Base-by-base conservation (phyloP, 352 stramenopile genomes). In the Globisporangium heterothallicum region DNA sequence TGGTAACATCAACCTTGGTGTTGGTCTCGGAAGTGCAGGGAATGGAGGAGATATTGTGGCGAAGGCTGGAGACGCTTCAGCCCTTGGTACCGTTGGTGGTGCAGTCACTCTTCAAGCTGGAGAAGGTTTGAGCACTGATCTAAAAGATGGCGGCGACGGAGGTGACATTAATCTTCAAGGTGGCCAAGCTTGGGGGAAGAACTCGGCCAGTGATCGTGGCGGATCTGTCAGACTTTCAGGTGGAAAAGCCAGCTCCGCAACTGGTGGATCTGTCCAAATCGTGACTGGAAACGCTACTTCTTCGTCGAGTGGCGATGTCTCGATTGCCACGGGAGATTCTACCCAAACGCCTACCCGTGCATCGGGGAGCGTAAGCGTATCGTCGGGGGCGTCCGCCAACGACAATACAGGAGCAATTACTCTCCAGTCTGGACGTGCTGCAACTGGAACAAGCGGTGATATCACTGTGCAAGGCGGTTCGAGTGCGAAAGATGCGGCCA, bases 41-140 rank as follows among this genome's bases (percentile, higher is more conserved):
- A 73, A 74, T 26, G 78, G 78, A 47, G 85, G 85, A 21, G 71
- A 92, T 41, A 70, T 96, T 26, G 63, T 67, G 38, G 64, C 80
- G 46, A 66, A 64, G 58, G 88, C 85, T 51, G 90, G 90, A 29
- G 74, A 83, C 58, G 63, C 79, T 24, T 68, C 56, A 19, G 70
- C 61, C 18, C 29, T 53, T 19, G 61, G 60, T 22, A 58, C 74
- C 10, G 59, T 64, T 60, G 79, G 76, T 36, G 79, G 79, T n/a
- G 68, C 50, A 16, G 61, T 90, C 48, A 25, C 54, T 12, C 51
- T 91, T 52, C 53, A 54, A 49, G 74, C 60, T 43, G 73, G 77
- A 22, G 66, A 54, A 40, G 72, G 77, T 42, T 62, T 48, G 46
- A 76, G 62, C 53, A 38, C 50, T 49, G 68, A 88, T 63, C 54